Evolutionary conservation across 129 eudicot genomes (phyloP).

Genomic region (Erigeron canadensis): DNA sequence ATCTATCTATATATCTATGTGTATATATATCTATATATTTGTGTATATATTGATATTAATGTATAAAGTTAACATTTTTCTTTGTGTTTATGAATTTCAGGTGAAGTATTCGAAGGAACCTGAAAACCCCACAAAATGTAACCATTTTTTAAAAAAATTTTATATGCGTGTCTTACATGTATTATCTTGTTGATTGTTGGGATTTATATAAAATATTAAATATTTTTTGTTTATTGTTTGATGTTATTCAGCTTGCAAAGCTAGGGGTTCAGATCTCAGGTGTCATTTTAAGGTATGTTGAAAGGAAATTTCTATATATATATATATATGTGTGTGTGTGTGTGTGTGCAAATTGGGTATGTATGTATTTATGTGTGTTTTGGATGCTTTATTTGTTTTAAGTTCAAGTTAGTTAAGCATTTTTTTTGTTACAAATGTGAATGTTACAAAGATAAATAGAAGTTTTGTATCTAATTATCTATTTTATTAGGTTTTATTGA

Average conservation of each 20-base stretch:
- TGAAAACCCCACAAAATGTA: constrained; percentile 69
- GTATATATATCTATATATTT: no score
- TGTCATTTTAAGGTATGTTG: constrained; percentile 54
- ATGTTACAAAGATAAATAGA: no score
- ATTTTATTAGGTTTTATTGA: no score
- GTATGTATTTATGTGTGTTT: background rate
- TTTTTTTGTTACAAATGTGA: background rate
- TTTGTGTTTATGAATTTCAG: constrained; percentile 22
- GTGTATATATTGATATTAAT: no score
- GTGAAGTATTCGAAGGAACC: constrained; percentile 79
- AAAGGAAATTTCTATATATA: background rate
- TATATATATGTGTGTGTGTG: background rate
- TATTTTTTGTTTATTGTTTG: background rate
- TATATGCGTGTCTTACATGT: background rate
- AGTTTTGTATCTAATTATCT: no score
- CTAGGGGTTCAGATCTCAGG: constrained; percentile 58
- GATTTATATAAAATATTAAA: background rate
- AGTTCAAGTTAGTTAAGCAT: background rate
- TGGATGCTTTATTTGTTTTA: background rate
- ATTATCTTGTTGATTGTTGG: background rate
- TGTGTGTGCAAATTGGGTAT: background rate
- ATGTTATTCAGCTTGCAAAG: constrained; percentile 55
- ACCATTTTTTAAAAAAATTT: background rate
- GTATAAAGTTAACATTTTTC: background rate
- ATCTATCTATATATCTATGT: no score